Percentiles rank a stretch among this genome's conserved stretches.
These are phyloP conservation scores for Colletotrichum paranaense DNA, from an alignment of 2,329 filamentous ascomycete species.

Conservation along the genomic window DNA sequence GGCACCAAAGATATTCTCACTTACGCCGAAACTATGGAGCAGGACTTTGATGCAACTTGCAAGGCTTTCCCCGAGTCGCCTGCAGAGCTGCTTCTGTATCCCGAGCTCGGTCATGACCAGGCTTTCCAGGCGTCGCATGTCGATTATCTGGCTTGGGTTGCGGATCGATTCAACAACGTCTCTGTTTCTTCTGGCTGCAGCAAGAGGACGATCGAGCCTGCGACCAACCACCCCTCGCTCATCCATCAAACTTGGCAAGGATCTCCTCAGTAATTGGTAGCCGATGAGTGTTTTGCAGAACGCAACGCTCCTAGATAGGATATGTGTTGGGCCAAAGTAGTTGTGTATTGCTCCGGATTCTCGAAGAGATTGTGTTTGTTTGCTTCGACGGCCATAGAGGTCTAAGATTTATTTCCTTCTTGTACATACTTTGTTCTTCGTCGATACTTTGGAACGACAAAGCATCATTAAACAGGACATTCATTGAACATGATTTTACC, in stretches of 20 bases:
- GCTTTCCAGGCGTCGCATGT: conserved; percentile 16
- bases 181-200: not conserved
- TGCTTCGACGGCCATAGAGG: too few species aligned
- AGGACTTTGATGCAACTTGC: conserved; percentile 2
- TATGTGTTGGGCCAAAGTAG: not conserved
- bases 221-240: not conserved
- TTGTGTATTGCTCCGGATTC: not conserved
- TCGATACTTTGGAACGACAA: too few species aligned
- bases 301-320: too few species aligned
- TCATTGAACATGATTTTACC: too few species aligned
- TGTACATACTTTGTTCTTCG: too few species aligned
- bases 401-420: too few species aligned
- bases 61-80: not conserved
- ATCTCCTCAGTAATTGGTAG: not conserved
- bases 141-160: conserved; percentile 21
- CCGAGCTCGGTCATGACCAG: conserved; percentile 11
- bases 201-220: not conserved
- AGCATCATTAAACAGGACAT: too few species aligned
- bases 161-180: conserved; percentile 20
- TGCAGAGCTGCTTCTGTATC: conserved; percentile 7
- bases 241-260: not conserved
- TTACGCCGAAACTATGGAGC: not conserved
- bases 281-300: not conserved
- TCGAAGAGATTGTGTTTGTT: too few species aligned
- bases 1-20: conserved; percentile 36